Percentiles rank a stretch among this genome's conserved stretches.
These are phyloP conservation scores for Boechera divaricarpa DNA, from an alignment of 345 rosid species.

Conservation along the genomic window DNA sequence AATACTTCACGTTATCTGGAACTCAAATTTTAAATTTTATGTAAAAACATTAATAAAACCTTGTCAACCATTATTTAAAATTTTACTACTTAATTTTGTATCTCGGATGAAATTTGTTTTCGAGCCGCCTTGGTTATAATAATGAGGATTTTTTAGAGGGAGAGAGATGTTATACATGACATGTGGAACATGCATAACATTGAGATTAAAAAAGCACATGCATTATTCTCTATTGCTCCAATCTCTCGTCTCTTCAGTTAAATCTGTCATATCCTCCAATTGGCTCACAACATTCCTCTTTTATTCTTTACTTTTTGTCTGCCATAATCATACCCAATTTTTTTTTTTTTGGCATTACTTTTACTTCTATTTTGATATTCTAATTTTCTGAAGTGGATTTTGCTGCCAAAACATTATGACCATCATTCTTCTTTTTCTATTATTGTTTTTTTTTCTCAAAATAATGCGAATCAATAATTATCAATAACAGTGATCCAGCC, in stretches of 20 bases:
- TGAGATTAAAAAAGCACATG: conserved; percentile 38
- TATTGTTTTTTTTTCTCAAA: not conserved
- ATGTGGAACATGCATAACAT: conserved; percentile 50
- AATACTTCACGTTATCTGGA: no score
- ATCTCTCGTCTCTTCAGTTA: conserved; percentile 14
- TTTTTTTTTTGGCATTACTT: conserved; percentile 20
- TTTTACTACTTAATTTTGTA: no score
- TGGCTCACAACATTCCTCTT: conserved; percentile 42
- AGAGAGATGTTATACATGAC: not conserved
- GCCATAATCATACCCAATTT: conserved; percentile 47
- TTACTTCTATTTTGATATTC: conserved; percentile 5
- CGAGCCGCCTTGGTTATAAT: no score
- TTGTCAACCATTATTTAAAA: no score
- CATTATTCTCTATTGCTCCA: conserved; percentile 29
- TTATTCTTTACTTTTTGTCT: conserved; percentile 48
- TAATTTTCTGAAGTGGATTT: conserved; percentile 38
- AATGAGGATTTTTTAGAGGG: no score
- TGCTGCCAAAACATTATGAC: conserved; percentile 49
- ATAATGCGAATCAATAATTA: conserved; percentile 32
- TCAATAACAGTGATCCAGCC: conserved; percentile 41
- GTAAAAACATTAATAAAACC: no score
- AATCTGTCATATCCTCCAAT: conserved; percentile 39
- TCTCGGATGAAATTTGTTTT: no score
- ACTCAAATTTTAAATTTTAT: no score
- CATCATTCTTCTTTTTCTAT: conserved; percentile 41